Evolutionary conservation across 805 yeast genomes (phyloP).

Genomic region (Sungouiozyma intestinalis): DNA sequence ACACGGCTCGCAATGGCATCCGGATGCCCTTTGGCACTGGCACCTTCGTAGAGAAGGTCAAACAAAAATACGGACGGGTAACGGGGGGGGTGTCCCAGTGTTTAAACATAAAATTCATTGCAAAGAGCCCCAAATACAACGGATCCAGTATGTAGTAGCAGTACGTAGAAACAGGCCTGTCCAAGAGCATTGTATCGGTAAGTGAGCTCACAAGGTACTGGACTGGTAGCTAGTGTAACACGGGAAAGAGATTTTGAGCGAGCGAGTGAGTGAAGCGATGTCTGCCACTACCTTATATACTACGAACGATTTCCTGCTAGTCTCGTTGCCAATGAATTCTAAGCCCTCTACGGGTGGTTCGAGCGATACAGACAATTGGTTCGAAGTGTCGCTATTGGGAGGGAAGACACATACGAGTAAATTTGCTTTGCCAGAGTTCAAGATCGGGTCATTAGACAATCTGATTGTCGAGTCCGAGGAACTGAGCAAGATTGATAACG

Average conservation of each 20-base stretch:
- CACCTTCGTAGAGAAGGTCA: too few species aligned
- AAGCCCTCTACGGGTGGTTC: slow-evolving; percentile 35
- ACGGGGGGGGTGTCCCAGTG: too few species aligned
- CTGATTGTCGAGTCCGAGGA: slow-evolving; percentile 88
- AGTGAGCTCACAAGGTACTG: too few species aligned
- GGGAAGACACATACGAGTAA: slow-evolving; percentile 50
- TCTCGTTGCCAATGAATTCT: slow-evolving; percentile 46
- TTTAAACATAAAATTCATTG: too few species aligned
- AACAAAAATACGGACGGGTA: too few species aligned
- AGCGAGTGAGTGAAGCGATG: slow-evolving; percentile 6
- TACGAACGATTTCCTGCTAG: slow-evolving; percentile 33
- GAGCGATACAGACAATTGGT: slow-evolving; percentile 36
- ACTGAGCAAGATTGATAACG: slow-evolving; percentile 69
- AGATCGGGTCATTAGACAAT: slow-evolving; percentile 90
- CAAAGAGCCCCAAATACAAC: too few species aligned
- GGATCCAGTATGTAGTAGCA: too few species aligned
- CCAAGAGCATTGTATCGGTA: too few species aligned
- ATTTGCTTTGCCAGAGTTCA: slow-evolving; percentile 69
- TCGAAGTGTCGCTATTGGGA: slow-evolving; percentile 43
- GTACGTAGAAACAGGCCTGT: too few species aligned
- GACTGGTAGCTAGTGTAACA: too few species aligned
- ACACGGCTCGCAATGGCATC: too few species aligned
- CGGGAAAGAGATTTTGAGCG: background rate
- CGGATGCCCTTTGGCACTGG: too few species aligned
- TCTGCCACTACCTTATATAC: slow-evolving; percentile 25